Base-by-base conservation (phyloP, 306 rosid species). In the Dryas drummondii region DNA sequence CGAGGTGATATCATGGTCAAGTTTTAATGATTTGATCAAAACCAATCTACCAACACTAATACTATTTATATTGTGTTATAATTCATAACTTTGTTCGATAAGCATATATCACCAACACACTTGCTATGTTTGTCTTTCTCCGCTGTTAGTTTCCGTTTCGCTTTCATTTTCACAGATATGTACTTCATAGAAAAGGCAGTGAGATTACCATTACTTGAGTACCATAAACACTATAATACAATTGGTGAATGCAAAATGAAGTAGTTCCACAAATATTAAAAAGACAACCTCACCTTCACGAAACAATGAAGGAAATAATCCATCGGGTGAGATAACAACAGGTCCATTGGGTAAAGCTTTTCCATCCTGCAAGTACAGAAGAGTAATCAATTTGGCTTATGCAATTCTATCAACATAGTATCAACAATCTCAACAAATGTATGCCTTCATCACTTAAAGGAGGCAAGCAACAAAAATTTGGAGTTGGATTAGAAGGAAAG, bases 271-370 rank as follows among this genome's bases (percentile, higher is more conserved):
- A 41, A 3, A 52, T 12, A 45, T 53, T 19, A 52, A 5, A 64
- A 27, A 64, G 48, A 47, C 16, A 70, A 71, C 10, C 80, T 83
- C 88, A 88, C 97, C 98, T 91, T 94, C 98, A 46, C 97, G 96
- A 82, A 17, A 87, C 70, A 94, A 89, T 9, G 97, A 91, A 70
- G 98, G 98, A 80, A 94, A 90, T 72, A 94, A 81, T 67, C 98
- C 98, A 71, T 94, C 99, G 0, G 99, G 99, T n/a, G 98, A 94
- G 74, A 94, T 94, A 72, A 94, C 98, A 57, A 94, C 77, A 16
- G 98, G 98, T 74, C 97, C 98, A 80, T 83, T 87, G 37, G 98
- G 97, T 77, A 94, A 81, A 73, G 96, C 81, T 75, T 90, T 91
- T n/a, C 98, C 98, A 80, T 94, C 97, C 98, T 94, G 85, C 78